A percentile compares a stretch with the other conserved stretches of the same genome.
Evolutionary conservation across 2,329 filamentous ascomycete genomes (phyloP).

Genomic region (Arachnopeziza araneosa): DNA sequence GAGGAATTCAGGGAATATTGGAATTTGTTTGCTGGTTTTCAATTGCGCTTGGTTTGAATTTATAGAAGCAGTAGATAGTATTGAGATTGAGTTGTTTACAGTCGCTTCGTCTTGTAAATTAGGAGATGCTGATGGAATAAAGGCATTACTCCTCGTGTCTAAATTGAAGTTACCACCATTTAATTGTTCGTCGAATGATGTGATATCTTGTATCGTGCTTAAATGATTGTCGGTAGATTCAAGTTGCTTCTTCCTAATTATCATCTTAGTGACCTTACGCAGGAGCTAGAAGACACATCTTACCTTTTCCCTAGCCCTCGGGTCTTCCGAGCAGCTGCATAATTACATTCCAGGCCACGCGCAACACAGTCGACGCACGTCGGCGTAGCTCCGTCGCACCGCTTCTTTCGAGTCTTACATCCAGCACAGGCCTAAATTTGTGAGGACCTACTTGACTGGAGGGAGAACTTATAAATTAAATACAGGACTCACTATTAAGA

Average conservation of each 20-base stretch:
- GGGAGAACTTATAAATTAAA: neutral
- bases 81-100: neutral
- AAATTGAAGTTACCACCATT: too few relatives aligned
- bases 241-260: neutral
- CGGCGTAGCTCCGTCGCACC: conserved; percentile 6
- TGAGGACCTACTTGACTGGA: neutral
- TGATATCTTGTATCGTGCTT: neutral
- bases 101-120: neutral
- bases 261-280: neutral
- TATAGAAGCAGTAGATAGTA: neutral
- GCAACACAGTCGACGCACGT: conserved; percentile 1
- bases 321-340: conserved; percentile 1
- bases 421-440: neutral
- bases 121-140: too few relatives aligned
- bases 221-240: neutral
- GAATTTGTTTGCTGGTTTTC: neutral
- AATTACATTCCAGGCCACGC: neutral
- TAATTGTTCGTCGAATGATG: too few relatives aligned
- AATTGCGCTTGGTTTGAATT: neutral
- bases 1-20: conserved; percentile 1
- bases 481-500: neutral
- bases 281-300: neutral
- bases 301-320: conserved; percentile 5
- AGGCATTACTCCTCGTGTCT: too few relatives aligned
- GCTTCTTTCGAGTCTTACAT: conserved; percentile 6